Percentiles rank a stretch among this genome's conserved stretches.
Conservation (phyloP, 768 basidiomycete genomes). For the Kwoniella sp. region DNA sequence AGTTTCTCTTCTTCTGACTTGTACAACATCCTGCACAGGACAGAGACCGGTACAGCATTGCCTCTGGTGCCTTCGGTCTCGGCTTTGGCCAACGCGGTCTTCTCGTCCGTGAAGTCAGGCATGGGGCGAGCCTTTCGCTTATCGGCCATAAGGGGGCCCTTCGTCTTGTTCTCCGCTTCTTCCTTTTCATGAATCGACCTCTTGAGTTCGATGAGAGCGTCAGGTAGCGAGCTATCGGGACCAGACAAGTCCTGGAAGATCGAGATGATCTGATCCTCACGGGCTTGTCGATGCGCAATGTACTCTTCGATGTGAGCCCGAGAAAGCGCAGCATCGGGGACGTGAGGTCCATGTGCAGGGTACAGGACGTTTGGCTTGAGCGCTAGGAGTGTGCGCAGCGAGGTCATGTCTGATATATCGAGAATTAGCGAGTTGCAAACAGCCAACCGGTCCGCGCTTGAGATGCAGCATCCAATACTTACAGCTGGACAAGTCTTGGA, state of each 20-base stretch:
- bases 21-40: conserved; percentile 28
- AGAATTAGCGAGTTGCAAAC: neutral
- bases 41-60: conserved; percentile 12
- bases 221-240: neutral
- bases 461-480: conserved; percentile 9
- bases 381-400: conserved; percentile 38
- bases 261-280: conserved; percentile 71
- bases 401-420: conserved; percentile 47
- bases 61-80: neutral
- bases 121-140: neutral
- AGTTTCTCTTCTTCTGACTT: conserved; percentile 30
- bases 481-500: conserved; percentile 70
- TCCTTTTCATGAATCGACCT: conserved; percentile 11
- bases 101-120: conserved; percentile 12
- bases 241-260: conserved; percentile 11
- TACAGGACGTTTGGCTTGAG: conserved; percentile 57
- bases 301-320: conserved; percentile 63
- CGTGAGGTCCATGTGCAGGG: conserved; percentile 82
- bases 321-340: conserved; percentile 56
- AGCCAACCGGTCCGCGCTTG: neutral
- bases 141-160: conserved; percentile 11
- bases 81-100: neutral
- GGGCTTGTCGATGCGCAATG: conserved; percentile 71
- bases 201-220: conserved; percentile 4
- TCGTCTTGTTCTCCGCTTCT: conserved; percentile 7